Evolutionary conservation across 2,329 filamentous ascomycete genomes (phyloP), one percentile per base, ranked within the genome.

Genomic region (Lecanosticta acicola): DNA sequence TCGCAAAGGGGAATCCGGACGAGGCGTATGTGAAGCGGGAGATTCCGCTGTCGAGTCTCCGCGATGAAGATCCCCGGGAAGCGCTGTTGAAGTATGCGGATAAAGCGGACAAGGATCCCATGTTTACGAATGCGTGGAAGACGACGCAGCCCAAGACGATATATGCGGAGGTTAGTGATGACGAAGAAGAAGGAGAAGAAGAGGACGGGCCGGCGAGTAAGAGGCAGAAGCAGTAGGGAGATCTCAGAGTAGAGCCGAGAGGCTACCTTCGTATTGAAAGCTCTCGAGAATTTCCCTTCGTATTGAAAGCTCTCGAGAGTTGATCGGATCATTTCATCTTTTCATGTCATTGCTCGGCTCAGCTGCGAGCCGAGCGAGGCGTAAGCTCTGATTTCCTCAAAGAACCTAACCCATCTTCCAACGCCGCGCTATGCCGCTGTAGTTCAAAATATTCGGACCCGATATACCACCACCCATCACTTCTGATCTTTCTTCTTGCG

Each of bases 41-140:
- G 55, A 94, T 97, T 43, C 88, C 90, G 20, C 76, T 97, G 10
- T 91, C 88, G 52, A 83, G 81, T 52, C 94, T 98, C 87, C 77
- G 94, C 39, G 90, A 98, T 67, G 93, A 98, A 66, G 93, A 98
- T 71, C 93, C 93, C 0, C 76, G 93, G 53, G 93, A 95, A 68
- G 93, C 93, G 37, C 71, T 98, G 61, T 71, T 98, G 49, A 96
- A 94, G 71, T 98, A 97, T 73, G 91, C 89, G 32, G 87, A 94
- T 45, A 84, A 94, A 63, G 89, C 90, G 10, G 82, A 94, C 68
- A 91, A 87, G 64, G 90, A 97, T 64, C 91, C 90, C 0, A 77
- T 95, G 59, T 98, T 97, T 63, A 98, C 93, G 21, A 87, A 86
- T 56, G 93, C 90, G 13, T 98, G 89, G 86, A 85, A 85, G 62